Base-by-base conservation (phyloP, 352 stramenopile genomes). In the Phytopythium boreale region DNA sequence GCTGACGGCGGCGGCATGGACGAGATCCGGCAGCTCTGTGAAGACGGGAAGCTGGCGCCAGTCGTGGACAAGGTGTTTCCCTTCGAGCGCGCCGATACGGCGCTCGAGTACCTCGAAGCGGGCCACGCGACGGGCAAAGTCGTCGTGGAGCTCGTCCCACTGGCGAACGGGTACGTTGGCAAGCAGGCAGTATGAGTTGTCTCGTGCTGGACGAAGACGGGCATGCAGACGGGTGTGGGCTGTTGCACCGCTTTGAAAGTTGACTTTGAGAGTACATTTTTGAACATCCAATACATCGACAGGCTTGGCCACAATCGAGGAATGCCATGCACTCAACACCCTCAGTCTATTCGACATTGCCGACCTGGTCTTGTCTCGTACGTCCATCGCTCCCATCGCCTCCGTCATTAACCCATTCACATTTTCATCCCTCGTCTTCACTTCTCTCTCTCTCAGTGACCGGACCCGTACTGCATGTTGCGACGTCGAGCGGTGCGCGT, bases 51-150 rank as follows among this genome's bases (percentile, higher is more conserved):
- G 43, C 67, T 92, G 26, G 72, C 66, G 20, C 80, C 80, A 12
- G 76, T 92, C 50, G 72, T 92, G 31, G 79, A 90, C 74, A 86
- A 87, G 53, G 77, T 88, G 22, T 90, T 84, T 53, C 68, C 75
- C 2, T 90, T 92, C 55, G 83, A 89, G 56, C 87, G 88, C 53
- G 77, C 79, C 0, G 62, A 88, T 39, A 72, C 72, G 9, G 83
- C 83, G 9, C 70, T 92, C 41, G 81, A 90, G 57, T 84, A 89
- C 59, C 64, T 90, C 41, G 83, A 92, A 55, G 66, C 71, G 0
- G 83, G 83, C 22, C 79, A 86, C 31, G 75, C 79, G 11, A 79
- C 72, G 14, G 81, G 81, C 31, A 92, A 92, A 68, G 74, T 90
- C n/a, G 74, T 90, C 49, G 75, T 90, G 24, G 72, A 89, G 62